phyloP scores from a whole-genome alignment of 2,329 filamentous ascomycete species.

The Pyrenochaeta sp. region DNA sequence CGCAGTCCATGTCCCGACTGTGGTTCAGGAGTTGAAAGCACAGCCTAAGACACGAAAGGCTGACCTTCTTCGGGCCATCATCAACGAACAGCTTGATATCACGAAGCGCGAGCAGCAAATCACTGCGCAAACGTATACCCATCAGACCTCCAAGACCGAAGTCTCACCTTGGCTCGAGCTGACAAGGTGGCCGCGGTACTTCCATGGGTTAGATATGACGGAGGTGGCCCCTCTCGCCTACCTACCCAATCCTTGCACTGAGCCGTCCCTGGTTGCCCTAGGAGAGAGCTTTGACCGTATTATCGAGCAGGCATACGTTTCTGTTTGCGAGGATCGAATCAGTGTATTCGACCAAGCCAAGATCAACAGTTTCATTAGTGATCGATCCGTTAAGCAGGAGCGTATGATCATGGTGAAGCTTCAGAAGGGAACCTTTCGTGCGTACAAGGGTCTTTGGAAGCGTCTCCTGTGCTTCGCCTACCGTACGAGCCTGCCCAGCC shows the following conservation, averaged over 20 bases:
- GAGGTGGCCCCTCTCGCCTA: conserved; percentile 11
- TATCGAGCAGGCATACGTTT: neutral
- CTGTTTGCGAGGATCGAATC: conserved; percentile 12
- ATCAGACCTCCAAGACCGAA: conserved; percentile 5
- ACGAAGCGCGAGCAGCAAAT: conserved; percentile 4
- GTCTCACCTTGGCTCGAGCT: conserved; percentile 16
- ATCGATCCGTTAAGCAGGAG: neutral
- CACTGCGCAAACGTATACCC: neutral
- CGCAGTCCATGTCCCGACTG: neutral
- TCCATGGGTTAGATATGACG: conserved; percentile 3
- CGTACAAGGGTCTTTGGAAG: conserved; percentile 22
- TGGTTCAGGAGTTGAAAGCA: neutral
- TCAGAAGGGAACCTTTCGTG: conserved; percentile 12
- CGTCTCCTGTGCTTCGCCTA: conserved; percentile 20
- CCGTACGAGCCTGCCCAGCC: conserved; percentile 3
- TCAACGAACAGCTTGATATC: conserved; percentile 4
- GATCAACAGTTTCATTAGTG: conserved; percentile 19
- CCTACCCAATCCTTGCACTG: conserved; percentile 2
- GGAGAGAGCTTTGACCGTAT: conserved; percentile 1
- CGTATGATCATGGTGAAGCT: conserved; percentile 17
- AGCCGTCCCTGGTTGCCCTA: neutral
- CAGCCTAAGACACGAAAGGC: neutral
- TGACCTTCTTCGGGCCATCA: conserved; percentile 1
- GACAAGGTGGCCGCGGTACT: conserved; percentile 14
- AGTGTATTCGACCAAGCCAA: conserved; percentile 18